These are phyloP conservation scores for Geotrichum cucujoidarum DNA, from an alignment of 1,139 yeast species.

Conservation along the genomic window DNA sequence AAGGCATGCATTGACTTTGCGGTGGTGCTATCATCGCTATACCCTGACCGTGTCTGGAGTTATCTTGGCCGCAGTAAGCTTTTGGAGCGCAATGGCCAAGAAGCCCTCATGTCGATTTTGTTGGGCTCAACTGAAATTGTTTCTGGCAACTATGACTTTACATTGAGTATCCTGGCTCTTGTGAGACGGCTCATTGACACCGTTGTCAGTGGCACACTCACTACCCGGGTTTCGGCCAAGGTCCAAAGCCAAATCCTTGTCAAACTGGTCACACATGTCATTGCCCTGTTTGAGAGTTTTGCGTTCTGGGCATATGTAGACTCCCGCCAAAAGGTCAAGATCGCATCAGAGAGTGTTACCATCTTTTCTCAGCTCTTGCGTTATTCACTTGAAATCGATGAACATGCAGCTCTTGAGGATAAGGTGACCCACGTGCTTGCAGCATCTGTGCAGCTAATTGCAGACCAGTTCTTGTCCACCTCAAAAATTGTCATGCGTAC, in stretches of 20 bases:
- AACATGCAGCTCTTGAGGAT: conserved; percentile 37
- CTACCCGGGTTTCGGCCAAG: conserved; percentile 37
- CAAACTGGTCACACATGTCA: conserved; percentile 52
- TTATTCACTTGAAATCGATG: conserved; percentile 56
- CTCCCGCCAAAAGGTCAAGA: conserved; percentile 53
- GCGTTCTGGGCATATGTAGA: conserved; percentile 61
- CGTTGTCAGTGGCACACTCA: conserved; percentile 43
- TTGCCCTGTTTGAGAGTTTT: conserved; percentile 70
- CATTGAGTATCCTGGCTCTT: conserved; percentile 54
- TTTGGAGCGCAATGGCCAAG: conserved; percentile 61
- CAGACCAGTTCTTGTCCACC: conserved; percentile 54
- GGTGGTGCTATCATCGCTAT: conserved; percentile 44
- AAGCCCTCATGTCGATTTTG: conserved; percentile 59
- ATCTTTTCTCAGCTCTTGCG: conserved; percentile 54
- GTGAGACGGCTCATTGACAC: conserved; percentile 51
- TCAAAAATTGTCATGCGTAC: conserved; percentile 52
- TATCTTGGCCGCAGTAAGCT: conserved; percentile 64
- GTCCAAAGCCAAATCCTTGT: conserved; percentile 53
- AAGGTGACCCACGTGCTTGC: conserved; percentile 51
- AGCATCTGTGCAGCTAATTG: conserved; percentile 47
- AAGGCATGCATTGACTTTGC: conserved; percentile 50
- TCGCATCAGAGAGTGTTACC: conserved; percentile 55
- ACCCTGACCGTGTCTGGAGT: conserved; percentile 73
- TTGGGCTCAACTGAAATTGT: conserved; percentile 73
- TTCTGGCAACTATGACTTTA: conserved; percentile 60